Conservation (phyloP, 352 stramenopile species). For the Pythium aquatile region DNA sequence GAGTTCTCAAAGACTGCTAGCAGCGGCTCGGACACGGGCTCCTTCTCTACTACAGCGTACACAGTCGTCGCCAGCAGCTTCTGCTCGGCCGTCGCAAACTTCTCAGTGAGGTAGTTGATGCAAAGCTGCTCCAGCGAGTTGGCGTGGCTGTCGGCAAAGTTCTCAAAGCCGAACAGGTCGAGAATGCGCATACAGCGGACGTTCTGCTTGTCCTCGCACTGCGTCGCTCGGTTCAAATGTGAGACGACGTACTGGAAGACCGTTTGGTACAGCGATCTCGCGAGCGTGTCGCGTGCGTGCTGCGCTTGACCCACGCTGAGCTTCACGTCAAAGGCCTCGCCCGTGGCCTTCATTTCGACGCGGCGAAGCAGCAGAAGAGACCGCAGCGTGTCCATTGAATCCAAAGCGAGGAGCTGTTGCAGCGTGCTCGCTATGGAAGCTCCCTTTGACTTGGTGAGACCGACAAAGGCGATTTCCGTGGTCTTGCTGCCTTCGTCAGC, state of each 20-base stretch:
- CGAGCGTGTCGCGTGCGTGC: conserved; percentile 53
- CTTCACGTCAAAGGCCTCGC: conserved; percentile 51
- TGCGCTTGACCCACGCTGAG: conserved; percentile 46
- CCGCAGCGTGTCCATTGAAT: neutral
- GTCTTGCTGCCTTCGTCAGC: neutral
- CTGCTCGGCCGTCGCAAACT: conserved; percentile 51
- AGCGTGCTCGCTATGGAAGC: conserved; percentile 7
- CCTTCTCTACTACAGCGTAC: neutral
- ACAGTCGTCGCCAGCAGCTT: conserved; percentile 11
- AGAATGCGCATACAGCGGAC: conserved; percentile 44
- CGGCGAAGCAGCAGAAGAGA: conserved; percentile 46
- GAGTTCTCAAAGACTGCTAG: conserved; percentile 40
- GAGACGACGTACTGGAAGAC: conserved; percentile 46
- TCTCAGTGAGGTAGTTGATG: conserved; percentile 85
- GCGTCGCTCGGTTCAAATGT: conserved; percentile 42
- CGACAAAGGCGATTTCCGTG: conserved; percentile 9
- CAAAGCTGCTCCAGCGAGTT: conserved; percentile 81
- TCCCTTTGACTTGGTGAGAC: neutral
- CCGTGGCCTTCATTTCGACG: conserved; percentile 43
- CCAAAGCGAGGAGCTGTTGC: conserved; percentile 16
- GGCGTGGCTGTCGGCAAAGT: conserved; percentile 28
- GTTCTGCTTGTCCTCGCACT: neutral
- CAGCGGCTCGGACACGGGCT: neutral
- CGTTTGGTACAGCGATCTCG: conserved; percentile 55
- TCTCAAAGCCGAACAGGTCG: conserved; percentile 78